Conservation (phyloP, 1,284 basidiomycete species). For the Austropuccinia psidii region DNA sequence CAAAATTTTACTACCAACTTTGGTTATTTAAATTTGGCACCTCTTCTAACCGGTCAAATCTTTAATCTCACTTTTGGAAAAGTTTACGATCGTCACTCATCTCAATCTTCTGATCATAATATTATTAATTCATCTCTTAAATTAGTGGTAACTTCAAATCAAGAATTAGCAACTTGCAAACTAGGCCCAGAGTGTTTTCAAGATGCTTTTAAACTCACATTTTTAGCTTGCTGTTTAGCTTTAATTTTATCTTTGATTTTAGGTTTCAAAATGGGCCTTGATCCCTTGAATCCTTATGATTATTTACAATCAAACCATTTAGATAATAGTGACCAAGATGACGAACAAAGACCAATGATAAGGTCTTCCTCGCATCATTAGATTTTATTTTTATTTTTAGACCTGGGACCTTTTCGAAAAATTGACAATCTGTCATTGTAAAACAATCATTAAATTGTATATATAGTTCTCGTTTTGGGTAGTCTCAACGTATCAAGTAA, state of each 20-base stretch:
- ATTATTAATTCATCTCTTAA: not conserved
- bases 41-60: slow-evolving; percentile 15
- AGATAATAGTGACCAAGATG: too few species aligned
- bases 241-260: not conserved
- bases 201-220: not conserved
- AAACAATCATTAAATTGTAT: too few species aligned
- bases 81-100: slow-evolving; percentile 18
- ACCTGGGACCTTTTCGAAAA: too few species aligned
- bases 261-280: not conserved
- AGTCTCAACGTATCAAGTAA: too few species aligned
- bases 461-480: too few species aligned
- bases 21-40: slow-evolving; percentile 22
- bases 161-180: not conserved
- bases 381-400: too few species aligned
- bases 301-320: too few species aligned
- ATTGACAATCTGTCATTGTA: too few species aligned
- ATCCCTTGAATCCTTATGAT: too few species aligned
- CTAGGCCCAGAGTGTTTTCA: not conserved
- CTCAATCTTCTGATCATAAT: not conserved
- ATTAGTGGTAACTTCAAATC: not conserved
- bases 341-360: too few species aligned
- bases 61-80: slow-evolving; percentile 33
- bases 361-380: too few species aligned
- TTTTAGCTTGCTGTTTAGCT: not conserved
- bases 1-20: slow-evolving; percentile 22